Percentiles rank a stretch among this genome's conserved stretches.
Evolutionary conservation across 2,329 filamentous ascomycete species (phyloP).

Genomic region (Parascedosporium putredinis): DNA sequence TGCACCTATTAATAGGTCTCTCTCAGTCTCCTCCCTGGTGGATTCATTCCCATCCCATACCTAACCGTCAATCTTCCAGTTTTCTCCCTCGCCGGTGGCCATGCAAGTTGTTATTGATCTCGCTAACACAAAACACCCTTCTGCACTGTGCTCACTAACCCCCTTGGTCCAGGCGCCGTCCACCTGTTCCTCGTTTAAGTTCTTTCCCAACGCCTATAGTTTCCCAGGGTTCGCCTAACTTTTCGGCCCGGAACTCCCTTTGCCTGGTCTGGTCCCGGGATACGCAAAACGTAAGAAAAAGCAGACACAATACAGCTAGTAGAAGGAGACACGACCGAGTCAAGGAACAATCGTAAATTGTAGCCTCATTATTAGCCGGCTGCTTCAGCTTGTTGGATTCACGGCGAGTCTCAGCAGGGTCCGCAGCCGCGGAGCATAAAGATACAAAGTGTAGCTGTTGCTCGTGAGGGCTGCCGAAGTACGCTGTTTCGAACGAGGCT

Average conservation of each 20-base stretch:
- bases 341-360: background rate
- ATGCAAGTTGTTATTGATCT: background rate
- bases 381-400: too few species aligned
- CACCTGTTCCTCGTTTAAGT: too few species aligned
- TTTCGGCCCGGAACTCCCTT: constrained; percentile 1
- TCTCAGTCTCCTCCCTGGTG: background rate
- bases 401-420: background rate
- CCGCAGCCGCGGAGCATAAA: too few species aligned
- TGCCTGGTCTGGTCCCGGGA: constrained; percentile 3
- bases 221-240: constrained; percentile 7
- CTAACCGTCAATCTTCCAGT: background rate
- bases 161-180: too few species aligned
- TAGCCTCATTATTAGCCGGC: too few species aligned
- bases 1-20: constrained; percentile 1
- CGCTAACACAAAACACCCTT: background rate
- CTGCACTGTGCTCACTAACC: background rate
- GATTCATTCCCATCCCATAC: background rate
- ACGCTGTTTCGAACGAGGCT: too few species aligned
- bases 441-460: too few species aligned
- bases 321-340: background rate
- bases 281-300: background rate
- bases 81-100: background rate
- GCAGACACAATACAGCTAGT: background rate
- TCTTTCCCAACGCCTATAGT: constrained; percentile 4
- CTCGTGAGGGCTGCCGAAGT: too few species aligned